Percentiles rank a stretch among this genome's conserved stretches.
These are phyloP conservation scores for Colletotrichum siamense DNA, from an alignment of 2,329 filamentous ascomycete genomes.

Conservation along the genomic window DNA sequence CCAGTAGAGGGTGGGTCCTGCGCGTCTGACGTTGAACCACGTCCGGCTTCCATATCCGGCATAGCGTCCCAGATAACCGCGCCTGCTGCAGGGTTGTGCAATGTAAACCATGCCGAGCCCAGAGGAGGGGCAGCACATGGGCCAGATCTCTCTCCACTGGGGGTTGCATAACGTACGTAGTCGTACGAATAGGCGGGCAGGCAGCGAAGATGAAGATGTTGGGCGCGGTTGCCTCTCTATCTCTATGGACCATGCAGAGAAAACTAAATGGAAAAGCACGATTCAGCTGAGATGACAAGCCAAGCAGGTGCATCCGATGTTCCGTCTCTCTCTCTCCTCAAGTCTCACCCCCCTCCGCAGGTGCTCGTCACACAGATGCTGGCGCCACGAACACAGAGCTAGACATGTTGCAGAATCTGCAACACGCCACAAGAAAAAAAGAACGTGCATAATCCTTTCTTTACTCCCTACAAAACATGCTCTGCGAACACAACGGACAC, in stretches of 20 bases:
- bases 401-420: constrained; percentile 22
- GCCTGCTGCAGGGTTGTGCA: constrained; percentile 11
- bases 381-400: neutral
- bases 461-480: neutral
- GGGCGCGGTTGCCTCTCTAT: neutral
- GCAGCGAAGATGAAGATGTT: neutral
- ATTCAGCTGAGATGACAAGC: neutral
- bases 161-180: neutral
- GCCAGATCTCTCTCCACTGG: neutral
- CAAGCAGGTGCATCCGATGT: neutral
- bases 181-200: too few relatives aligned
- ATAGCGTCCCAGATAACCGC: constrained; percentile 20
- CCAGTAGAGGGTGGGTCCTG: neutral
- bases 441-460: constrained; percentile 11
- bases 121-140: neutral
- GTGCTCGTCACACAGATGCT: neutral
- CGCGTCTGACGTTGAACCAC: constrained; percentile 20
- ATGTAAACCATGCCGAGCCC: constrained; percentile 5
- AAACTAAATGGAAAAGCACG: neutral
- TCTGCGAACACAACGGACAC: neutral
- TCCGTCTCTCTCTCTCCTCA: neutral
- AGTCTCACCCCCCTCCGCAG: neutral
- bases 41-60: constrained; percentile 7
- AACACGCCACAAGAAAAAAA: constrained; percentile 11
- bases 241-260: neutral